Evolutionary conservation across 441 rosid genomes (phyloP), one percentile per base, ranked within the genome.

Genomic region (Oxalis stricta): DNA sequence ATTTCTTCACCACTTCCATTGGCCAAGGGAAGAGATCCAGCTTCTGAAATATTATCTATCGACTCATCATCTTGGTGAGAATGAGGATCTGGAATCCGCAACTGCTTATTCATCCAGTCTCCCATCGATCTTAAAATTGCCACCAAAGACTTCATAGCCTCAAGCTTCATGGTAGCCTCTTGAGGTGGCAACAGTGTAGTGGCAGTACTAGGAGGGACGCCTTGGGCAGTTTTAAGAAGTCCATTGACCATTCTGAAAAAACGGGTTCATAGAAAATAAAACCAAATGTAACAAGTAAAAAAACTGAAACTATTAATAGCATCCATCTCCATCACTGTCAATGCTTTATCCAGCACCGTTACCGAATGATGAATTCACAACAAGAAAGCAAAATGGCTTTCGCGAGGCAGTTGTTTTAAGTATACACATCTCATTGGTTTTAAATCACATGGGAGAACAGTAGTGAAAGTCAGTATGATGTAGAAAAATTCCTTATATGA

Each of bases 191-290:
- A 53, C 39, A 92, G 52, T 1, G 85, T 70, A 53, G 96, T 74
- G 46, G 71, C 55, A 37, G 77, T 61, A 44, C 87, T 85, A 44
- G 97, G 85, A 35, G 92, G 83, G 35, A 69, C 77, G 56, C 99
- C 99, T 76, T 84, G 97, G 47, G 97, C 99, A 48, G 97, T 87
- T 80, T 92, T 92, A 52, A 87, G 96, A 61, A 92, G 97, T 63
- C 99, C 99, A 66, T 82, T 92, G 64, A 92, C 97, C 97, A 92
- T 78, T 71, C 97, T 92, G 72, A 38, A 62, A 46, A 49, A 53
- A 49, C 3, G 10, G 31, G 31, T 50, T 33, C 40, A 41, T 32
- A 36, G 52, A 37, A 33, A 37, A 33, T 42, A 41, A 55, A 46
- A 41, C 33, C 17, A 16, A 6, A 18, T 28, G 10, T 5, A 45